Evolutionary conservation across 169 alveolate species (phyloP).

Genomic region (Cryptosporidium sp.): DNA sequence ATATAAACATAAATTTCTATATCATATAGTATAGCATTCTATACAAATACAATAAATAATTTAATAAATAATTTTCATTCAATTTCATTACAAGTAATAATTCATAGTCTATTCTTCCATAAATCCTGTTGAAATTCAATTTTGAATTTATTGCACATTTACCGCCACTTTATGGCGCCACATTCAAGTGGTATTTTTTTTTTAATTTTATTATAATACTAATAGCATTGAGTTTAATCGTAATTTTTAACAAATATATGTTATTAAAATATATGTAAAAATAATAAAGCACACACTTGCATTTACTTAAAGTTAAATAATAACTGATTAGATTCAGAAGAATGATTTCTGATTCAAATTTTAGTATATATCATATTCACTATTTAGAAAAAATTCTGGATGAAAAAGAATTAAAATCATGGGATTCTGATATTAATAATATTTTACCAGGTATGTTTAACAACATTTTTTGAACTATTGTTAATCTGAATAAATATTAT

Average conservation of each 20-base stretch:
- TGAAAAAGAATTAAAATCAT: conserved; percentile 33
- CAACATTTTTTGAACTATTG: background rate
- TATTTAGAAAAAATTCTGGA: conserved; percentile 17
- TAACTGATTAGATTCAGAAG: background rate
- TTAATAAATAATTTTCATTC: background rate
- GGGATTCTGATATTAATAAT: conserved; percentile 41
- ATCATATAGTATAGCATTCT: background rate
- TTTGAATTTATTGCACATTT: background rate
- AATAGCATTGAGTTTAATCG: background rate
- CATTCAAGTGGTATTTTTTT: background rate
- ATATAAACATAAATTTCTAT: background rate
- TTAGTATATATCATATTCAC: conserved; percentile 30
- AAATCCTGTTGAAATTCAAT: background rate
- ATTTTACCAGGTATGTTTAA: conserved; percentile 48
- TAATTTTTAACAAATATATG: background rate
- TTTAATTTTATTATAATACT: background rate
- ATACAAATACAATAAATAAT: background rate
- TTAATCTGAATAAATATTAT: background rate
- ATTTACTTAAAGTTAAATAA: background rate
- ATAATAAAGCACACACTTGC: background rate
- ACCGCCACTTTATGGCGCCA: conserved; percentile 15
- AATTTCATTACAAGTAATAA: background rate
- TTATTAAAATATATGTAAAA: background rate
- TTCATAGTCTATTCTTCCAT: background rate
- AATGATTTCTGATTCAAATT: conserved; percentile 57